These are phyloP conservation scores for Taphrina wiesneri DNA, from an alignment of 1,139 yeast genomes.

Conservation along the genomic window DNA sequence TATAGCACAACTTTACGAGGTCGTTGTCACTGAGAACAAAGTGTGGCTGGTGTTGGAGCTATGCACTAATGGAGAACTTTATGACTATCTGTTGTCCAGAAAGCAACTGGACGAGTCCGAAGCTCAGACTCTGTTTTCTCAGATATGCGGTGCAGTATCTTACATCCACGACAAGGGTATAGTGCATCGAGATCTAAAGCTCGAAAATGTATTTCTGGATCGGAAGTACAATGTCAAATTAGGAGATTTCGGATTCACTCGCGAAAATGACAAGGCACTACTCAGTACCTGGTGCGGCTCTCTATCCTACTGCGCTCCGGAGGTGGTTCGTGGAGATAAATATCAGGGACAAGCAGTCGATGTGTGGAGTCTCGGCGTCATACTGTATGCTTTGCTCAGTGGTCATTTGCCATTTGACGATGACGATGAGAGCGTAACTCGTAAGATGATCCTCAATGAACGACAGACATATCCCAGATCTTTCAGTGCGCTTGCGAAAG, in stretches of 20 bases:
- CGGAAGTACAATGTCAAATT: conserved; percentile 68
- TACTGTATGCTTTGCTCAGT: conserved; percentile 81
- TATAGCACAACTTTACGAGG: conserved; percentile 81
- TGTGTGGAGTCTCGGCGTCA: conserved; percentile 90
- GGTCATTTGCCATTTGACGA: conserved; percentile 95
- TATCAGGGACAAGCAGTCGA: conserved; percentile 78
- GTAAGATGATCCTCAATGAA: conserved; percentile 59
- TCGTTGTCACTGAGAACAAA: conserved; percentile 72
- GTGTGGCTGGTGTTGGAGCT: conserved; percentile 90
- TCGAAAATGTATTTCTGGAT: conserved; percentile 80
- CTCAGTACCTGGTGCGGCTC: conserved; percentile 92
- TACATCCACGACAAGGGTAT: conserved; percentile 81
- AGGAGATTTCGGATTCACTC: conserved; percentile 90
- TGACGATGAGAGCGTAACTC: conserved; percentile 64
- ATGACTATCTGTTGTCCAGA: conserved; percentile 61
- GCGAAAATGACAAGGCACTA: conserved; percentile 65
- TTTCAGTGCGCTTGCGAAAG: conserved; percentile 47
- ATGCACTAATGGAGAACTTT: conserved; percentile 85
- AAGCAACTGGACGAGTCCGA: conserved; percentile 58
- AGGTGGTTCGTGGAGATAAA: conserved; percentile 63
- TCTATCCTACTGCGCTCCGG: conserved; percentile 96
- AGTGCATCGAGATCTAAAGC: conserved; percentile 84
- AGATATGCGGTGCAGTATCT: conserved; percentile 76
- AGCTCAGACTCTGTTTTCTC: conserved; percentile 66
- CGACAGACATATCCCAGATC: conserved; percentile 60